Base-by-base conservation (phyloP, 495 filamentous ascomycete genomes). In the Tuber microsphaerosporum region DNA sequence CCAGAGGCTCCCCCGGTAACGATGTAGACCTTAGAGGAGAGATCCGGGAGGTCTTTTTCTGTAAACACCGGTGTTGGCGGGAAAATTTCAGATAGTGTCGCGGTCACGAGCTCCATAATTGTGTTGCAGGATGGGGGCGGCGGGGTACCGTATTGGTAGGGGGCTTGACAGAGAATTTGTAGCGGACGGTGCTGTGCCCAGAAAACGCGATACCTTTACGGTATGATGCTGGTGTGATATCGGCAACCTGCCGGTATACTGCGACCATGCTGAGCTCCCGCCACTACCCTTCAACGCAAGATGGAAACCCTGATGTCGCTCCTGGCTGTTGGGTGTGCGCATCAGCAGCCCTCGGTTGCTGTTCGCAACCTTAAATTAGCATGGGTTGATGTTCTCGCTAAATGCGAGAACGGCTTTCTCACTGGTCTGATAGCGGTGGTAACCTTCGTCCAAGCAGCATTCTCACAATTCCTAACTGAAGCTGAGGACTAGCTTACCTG, bases 1-100 rank as follows among this genome's bases (percentile, higher is more conserved):
- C 86, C 86, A 0, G 84, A 83, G 10, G 77, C 74, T 1, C 80
- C 84, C 14, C 86, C 86, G 1, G 86, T 87, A 26, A 87, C 76
- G 39, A 87, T 75, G 31, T 71, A 80, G 22, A 80, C 79, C 19
- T 22, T 69, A 10, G 41, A 31, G 9, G 8, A 9, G 7, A 80
- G 79, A 42, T 51, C 20, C 5, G 75, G 74, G 9, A 80, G 71
- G 72, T 80, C 74, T 31, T 75, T 73, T 37, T 80, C 71, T 2
- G 78, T 80, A 68, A 80, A 79, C 14, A 41, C 31, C 0, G 77
- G 76, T 5, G 69, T 19, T 6, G 76, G 76, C 7, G 69, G 72
- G 20, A 37, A 77, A 0, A 48, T 1, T 68, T 77, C 73, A 19
- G 75, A 75, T 0, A 44, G 22, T 70, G 26, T 31, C 26, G 68